Conservation (phyloP, 2,329 filamentous ascomycete genomes). For the Clarireedia paspali region DNA sequence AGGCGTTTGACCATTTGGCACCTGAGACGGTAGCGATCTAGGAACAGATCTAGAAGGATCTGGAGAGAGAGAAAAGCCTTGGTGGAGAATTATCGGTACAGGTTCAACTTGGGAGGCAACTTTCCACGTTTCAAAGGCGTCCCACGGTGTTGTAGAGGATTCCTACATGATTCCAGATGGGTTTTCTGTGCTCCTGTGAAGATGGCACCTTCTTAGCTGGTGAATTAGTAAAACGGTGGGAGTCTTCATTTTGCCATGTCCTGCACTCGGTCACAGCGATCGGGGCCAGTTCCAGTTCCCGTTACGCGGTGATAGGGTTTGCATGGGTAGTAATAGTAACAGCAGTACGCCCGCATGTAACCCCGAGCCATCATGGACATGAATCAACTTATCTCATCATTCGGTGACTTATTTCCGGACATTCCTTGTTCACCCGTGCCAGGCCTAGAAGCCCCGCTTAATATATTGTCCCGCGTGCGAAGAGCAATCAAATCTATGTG, state of each 20-base stretch:
- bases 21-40: background rate
- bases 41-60: constrained; percentile 4
- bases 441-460: background rate
- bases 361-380: no score
- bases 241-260: no score
- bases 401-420: no score
- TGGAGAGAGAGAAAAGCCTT: background rate
- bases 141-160: background rate
- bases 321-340: no score
- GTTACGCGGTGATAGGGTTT: no score
- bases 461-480: background rate
- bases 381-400: no score
- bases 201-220: no score
- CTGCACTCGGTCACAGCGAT: no score
- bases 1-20: background rate
- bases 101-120: background rate
- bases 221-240: no score
- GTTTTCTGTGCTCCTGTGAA: background rate
- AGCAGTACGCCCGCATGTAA: no score
- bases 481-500: background rate
- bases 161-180: background rate
- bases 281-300: no score
- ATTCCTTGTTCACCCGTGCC: no score
- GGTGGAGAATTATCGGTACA: background rate
- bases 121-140: background rate